Evolutionary conservation across 805 yeast genomes (phyloP), one percentile per base, ranked within the genome.

Genomic region (Wickerhamomyces alni): DNA sequence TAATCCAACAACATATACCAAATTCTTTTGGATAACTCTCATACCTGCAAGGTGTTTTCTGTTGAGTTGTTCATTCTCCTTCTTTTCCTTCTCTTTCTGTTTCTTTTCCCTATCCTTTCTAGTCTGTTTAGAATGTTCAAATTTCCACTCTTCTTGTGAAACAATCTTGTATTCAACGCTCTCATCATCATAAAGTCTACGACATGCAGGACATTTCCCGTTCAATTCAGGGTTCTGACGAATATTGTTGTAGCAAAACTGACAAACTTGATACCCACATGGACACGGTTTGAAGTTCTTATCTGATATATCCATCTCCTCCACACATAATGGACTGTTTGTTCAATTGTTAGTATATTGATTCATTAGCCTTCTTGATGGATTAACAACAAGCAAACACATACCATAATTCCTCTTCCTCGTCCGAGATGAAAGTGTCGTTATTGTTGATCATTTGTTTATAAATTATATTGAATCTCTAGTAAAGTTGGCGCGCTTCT

Each of bases 241-340:
- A 54, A 93, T 93, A 61, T 89, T 91, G 66, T 93, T 93, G 71
- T 91, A 93, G 63, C 99, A 93, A 59, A 93, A 93, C 70, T 91
- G 98, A 62, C 99, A 93, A 42, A 93, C 86, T 61, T 94, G 97
- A 57, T 93, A 93, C 16, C 99, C 99, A 67, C 99, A 93, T 1
- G 98, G 98, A 69, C 99, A 93, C n/a, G 99, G 99, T 62, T 84
- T 87, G 72, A 93, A 93, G 66, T 88, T 87, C 57, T 85, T 87
- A 64, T 93, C 99, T 15, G 95, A 84, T 35, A 91, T 80, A 63
- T 93, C 99, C 88, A 93, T 82, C 60, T 93, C 97, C 65, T 93
- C 99, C 57, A 89, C 91, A 69, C 99, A 93, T 47, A 93, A 75
- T 41, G 99, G 99, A 66, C 96, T 68, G 31, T 52, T 55, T 37